Conservation (phyloP, 2,329 filamentous ascomycete species). For the Knufia fluminis region DNA sequence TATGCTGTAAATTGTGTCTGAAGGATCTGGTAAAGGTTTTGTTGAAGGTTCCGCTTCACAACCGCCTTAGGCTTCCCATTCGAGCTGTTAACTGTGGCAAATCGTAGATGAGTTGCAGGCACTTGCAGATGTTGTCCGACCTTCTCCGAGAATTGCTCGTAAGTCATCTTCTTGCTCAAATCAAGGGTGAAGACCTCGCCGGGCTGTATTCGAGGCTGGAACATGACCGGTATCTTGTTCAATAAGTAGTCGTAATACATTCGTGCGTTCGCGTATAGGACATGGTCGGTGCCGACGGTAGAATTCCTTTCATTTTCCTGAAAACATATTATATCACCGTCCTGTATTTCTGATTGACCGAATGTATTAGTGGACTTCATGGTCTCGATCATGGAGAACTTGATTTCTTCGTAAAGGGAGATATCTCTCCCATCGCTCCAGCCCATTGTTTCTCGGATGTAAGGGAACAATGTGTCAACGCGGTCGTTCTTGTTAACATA, state of each 20-base stretch:
- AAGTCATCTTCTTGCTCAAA: slow-evolving; percentile 79
- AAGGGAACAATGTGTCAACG: slow-evolving; percentile 70
- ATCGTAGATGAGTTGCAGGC: slow-evolving; percentile 78
- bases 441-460: slow-evolving; percentile 72
- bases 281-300: slow-evolving; percentile 31
- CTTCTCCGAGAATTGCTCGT: slow-evolving; percentile 76
- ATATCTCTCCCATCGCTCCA: slow-evolving; percentile 70
- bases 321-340: slow-evolving; percentile 95
- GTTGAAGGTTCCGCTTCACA: slow-evolving; percentile 62
- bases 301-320: slow-evolving; percentile 53
- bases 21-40: slow-evolving; percentile 71
- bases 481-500: slow-evolving; percentile 84
- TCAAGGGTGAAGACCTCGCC: slow-evolving; percentile 65
- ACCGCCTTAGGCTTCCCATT: slow-evolving; percentile 68
- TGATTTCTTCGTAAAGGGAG: slow-evolving; percentile 90
- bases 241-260: slow-evolving; percentile 90
- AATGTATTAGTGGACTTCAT: slow-evolving; percentile 88
- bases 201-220: slow-evolving; percentile 52
- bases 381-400: slow-evolving; percentile 90
- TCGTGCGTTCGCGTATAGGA: slow-evolving; percentile 57
- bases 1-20: slow-evolving; percentile 64
- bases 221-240: slow-evolving; percentile 70
- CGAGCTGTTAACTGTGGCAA: slow-evolving; percentile 72
- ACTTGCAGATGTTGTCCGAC: slow-evolving; percentile 69
- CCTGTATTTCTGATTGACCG: slow-evolving; percentile 85